phyloP scores from a whole-genome alignment of 495 filamentous ascomycete species.

The Chaetomium fimeti region DNA sequence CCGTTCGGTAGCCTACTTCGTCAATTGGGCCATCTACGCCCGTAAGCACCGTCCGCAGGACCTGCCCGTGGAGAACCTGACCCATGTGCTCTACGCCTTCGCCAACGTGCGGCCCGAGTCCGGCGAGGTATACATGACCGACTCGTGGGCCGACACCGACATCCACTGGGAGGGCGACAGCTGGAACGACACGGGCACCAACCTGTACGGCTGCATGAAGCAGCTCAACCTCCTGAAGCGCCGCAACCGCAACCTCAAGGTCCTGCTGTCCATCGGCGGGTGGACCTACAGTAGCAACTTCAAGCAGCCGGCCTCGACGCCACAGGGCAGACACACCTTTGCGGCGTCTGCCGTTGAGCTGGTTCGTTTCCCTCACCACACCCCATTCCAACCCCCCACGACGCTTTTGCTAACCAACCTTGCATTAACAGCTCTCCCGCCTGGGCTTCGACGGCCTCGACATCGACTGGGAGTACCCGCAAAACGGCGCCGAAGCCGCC shows the following conservation, averaged over 20 bases:
- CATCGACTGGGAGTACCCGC: conserved; percentile 64
- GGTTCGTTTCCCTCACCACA: conserved; percentile 15
- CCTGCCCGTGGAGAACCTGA: conserved; percentile 81
- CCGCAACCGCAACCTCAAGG: conserved; percentile 81
- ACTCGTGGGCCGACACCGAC: conserved; percentile 81
- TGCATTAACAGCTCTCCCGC: conserved; percentile 51
- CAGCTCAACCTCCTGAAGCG: conserved; percentile 91
- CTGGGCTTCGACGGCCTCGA: conserved; percentile 59
- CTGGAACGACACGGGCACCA: conserved; percentile 65
- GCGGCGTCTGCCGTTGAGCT: conserved; percentile 66
- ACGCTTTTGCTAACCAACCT: background rate
- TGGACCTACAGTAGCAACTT: conserved; percentile 96
- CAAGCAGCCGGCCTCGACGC: conserved; percentile 64
- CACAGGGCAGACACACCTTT: conserved; percentile 62
- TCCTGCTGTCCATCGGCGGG: conserved; percentile 89
- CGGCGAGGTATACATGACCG: conserved; percentile 70
- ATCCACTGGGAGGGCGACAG: conserved; percentile 88
- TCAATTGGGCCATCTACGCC: conserved; percentile 94
- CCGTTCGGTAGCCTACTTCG: conserved; percentile 77
- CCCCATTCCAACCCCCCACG: background rate
- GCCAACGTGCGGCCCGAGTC: conserved; percentile 64
- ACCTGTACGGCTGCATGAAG: conserved; percentile 90
- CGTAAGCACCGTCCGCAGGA: conserved; percentile 85
- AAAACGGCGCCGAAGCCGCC: conserved; percentile 60
- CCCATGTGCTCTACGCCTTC: conserved; percentile 80